Percentiles rank a stretch among this genome's conserved stretches.
These are phyloP conservation scores for Wickerhamiella sorbophila DNA, from an alignment of 805 yeast genomes.

Conservation along the genomic window DNA sequence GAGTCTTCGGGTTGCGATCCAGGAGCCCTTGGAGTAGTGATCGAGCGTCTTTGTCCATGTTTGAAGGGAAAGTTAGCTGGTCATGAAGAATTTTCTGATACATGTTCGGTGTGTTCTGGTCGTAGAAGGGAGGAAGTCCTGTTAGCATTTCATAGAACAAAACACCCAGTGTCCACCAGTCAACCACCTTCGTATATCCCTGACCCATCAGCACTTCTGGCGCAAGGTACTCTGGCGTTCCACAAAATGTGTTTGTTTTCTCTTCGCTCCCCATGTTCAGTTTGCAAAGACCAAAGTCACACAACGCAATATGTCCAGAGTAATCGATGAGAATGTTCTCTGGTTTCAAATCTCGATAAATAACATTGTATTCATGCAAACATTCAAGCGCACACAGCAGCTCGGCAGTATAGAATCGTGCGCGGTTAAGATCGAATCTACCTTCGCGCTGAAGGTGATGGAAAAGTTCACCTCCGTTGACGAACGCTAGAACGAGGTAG, in stretches of 20 bases:
- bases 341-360: conserved; percentile 91
- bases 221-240: conserved; percentile 94
- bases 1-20: conserved; percentile 68
- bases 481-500: conserved; percentile 78
- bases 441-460: conserved; percentile 89
- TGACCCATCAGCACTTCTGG: conserved; percentile 85
- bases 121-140: conserved; percentile 94
- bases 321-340: conserved; percentile 89
- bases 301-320: conserved; percentile 93
- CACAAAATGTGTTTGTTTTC: conserved; percentile 83
- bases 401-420: conserved; percentile 91
- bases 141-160: conserved; percentile 90
- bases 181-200: conserved; percentile 91
- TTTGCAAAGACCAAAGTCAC: conserved; percentile 95
- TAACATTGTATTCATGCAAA: conserved; percentile 78
- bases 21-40: conserved; percentile 61
- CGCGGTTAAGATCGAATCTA: conserved; percentile 71
- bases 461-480: conserved; percentile 94
- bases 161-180: conserved; percentile 98
- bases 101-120: conserved; percentile 86
- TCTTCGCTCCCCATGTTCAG: conserved; percentile 85
- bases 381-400: conserved; percentile 85
- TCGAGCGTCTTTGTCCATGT: conserved; percentile 74
- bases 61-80: conserved; percentile 76
- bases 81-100: conserved; percentile 84